Evolutionary conservation across 2,329 filamentous ascomycete genomes (phyloP).

Genomic region (Epichloe brachyelytri): DNA sequence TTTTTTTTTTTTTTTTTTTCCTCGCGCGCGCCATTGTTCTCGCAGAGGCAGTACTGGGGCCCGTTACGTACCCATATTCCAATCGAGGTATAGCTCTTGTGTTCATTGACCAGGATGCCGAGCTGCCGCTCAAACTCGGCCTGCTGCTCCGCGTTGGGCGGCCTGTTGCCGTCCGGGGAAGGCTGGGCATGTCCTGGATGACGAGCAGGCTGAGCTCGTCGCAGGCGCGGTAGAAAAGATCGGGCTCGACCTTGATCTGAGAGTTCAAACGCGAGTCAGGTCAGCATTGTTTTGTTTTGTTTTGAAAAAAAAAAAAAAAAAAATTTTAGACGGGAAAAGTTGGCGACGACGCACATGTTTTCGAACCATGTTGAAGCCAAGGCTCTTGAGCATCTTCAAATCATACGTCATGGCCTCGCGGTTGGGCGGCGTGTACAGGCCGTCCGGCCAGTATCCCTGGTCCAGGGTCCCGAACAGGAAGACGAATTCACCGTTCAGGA

Average conservation of each 20-base stretch:
- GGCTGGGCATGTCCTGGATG: slow-evolving; percentile 60
- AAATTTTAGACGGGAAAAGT: accelerated
- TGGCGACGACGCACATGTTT: slow-evolving; percentile 46
- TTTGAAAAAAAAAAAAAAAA: no score
- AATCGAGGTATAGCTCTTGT: slow-evolving; percentile 52
- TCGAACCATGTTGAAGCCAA: slow-evolving; percentile 58
- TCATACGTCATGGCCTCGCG: slow-evolving; percentile 57
- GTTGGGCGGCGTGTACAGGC: slow-evolving; percentile 51
- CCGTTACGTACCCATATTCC: slow-evolving; percentile 42
- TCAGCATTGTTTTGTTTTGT: neutral
- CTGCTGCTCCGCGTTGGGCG: slow-evolving; percentile 37
- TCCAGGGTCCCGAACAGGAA: slow-evolving; percentile 59
- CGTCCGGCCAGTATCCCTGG: slow-evolving; percentile 61
- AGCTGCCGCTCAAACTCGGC: slow-evolving; percentile 53
- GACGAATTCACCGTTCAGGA: slow-evolving; percentile 55
- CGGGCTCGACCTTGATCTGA: slow-evolving; percentile 53
- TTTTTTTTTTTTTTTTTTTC: neutral
- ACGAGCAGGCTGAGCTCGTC: slow-evolving; percentile 53
- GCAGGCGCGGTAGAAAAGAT: slow-evolving; percentile 54
- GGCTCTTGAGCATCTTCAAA: slow-evolving; percentile 46
- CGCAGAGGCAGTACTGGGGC: neutral
- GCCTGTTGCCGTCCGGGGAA: slow-evolving; percentile 24
- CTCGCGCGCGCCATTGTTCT: no score
- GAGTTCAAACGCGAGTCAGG: neutral
- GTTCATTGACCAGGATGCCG: slow-evolving; percentile 46